phyloP scores from a whole-genome alignment of 768 basidiomycete species.

The Mycena galopus region DNA sequence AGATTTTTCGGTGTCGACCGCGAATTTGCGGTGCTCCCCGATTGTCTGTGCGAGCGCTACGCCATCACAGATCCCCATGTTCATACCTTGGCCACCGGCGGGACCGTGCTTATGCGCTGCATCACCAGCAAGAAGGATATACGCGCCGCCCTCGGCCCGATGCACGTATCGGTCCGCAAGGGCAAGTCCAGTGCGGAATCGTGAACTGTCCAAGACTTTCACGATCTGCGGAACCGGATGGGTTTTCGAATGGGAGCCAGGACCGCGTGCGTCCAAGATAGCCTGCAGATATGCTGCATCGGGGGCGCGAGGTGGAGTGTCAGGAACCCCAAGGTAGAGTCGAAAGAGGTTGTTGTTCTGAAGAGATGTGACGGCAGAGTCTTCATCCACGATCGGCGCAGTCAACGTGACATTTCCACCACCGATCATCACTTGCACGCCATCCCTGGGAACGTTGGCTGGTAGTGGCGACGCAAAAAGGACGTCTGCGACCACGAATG shows the following conservation, averaged over 20 bases:
- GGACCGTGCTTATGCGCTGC: conserved; percentile 50
- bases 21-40: conserved; percentile 39
- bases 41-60: conserved; percentile 52
- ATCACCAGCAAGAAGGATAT: conserved; percentile 52
- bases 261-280: conserved; percentile 24
- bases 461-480: not conserved
- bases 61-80: conserved; percentile 59
- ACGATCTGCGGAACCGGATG: conserved; percentile 12
- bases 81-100: conserved; percentile 63
- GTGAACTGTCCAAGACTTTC: conserved; percentile 52
- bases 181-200: conserved; percentile 53
- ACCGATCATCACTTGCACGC: conserved; percentile 21
- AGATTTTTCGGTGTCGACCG: not conserved
- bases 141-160: conserved; percentile 15
- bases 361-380: not conserved
- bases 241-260: conserved; percentile 6
- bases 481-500: conserved; percentile 23
- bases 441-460: conserved; percentile 7
- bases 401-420: conserved; percentile 13
- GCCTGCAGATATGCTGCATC: conserved; percentile 28
- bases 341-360: conserved; percentile 10
- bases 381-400: conserved; percentile 7
- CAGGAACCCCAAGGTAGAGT: conserved; percentile 28
- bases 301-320: conserved; percentile 21
- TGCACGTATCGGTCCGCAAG: conserved; percentile 47